A percentile compares a stretch with the other conserved stretches of the same genome.
phyloP scores from a whole-genome alignment of 192 early-diverging fungal species.

The Coemansia furcata region DNA sequence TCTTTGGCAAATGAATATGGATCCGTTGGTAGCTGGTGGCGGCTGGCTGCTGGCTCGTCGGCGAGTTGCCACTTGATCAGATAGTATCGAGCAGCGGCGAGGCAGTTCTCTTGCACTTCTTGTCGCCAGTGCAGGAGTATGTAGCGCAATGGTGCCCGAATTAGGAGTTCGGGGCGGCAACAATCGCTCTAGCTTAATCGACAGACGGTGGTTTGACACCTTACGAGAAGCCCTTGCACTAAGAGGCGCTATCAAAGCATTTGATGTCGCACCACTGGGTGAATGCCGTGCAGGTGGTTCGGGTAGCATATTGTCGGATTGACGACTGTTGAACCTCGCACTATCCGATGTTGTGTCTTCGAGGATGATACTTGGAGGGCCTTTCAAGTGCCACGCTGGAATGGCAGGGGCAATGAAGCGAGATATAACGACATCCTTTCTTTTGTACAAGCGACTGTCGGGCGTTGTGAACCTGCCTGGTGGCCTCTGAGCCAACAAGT shows the following conservation, averaged over 20 bases:
- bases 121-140: background rate
- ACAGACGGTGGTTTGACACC: slow-evolving; percentile 7
- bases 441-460: background rate
- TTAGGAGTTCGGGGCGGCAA: slow-evolving; percentile 11
- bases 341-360: background rate
- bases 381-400: background rate
- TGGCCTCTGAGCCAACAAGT: background rate
- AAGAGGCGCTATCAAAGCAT: background rate
- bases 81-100: background rate
- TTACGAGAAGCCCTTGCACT: background rate
- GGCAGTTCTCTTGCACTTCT: background rate
- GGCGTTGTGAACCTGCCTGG: background rate
- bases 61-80: background rate
- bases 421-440: background rate
- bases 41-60: slow-evolving; percentile 27
- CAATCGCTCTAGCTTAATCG: slow-evolving; percentile 24
- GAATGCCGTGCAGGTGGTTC: background rate
- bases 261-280: background rate
- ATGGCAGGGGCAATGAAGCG: background rate
- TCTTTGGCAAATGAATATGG: background rate
- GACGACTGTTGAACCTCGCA: background rate
- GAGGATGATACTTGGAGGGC: background rate
- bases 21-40: background rate
- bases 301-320: background rate
- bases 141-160: background rate